Percentiles rank a stretch among this genome's conserved stretches.
Evolutionary conservation across 2,329 filamentous ascomycete species (phyloP).

Genomic region (Graphilbum sp.): DNA sequence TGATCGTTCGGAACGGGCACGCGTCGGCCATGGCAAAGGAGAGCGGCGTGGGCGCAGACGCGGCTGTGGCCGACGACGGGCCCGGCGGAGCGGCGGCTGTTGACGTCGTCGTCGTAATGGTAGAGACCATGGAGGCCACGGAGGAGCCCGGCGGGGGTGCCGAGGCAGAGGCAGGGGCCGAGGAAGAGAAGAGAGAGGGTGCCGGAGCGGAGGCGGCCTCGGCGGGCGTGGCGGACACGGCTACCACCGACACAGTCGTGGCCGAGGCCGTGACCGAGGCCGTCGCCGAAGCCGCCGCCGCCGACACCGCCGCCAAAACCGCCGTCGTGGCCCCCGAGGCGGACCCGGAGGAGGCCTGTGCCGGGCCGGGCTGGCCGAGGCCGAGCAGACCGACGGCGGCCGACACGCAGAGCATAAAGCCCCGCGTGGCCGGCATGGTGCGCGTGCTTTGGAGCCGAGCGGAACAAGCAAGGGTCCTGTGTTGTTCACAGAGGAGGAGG

Average conservation of each 20-base stretch:
- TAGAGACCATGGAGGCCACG: neutral
- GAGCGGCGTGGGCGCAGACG: neutral
- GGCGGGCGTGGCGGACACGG: too few species aligned
- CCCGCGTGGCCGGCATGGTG: slow-evolving; percentile 6
- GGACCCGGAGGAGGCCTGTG: slow-evolving; percentile 1
- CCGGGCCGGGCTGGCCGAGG: slow-evolving; percentile 7
- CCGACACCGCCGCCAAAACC: too few species aligned
- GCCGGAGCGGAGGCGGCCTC: neutral
- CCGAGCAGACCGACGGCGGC: slow-evolving; percentile 9
- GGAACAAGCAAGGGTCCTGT: neutral
- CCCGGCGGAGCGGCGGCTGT: too few species aligned
- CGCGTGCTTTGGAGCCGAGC: neutral
- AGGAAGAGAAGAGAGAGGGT: neutral
- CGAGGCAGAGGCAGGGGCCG: neutral
- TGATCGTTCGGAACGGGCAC: slow-evolving; percentile 50
- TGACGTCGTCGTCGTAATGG: too few species aligned
- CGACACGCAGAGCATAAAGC: slow-evolving; percentile 9
- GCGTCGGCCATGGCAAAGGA: slow-evolving; percentile 12
- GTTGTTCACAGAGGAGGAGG: neutral
- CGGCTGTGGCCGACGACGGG: too few species aligned
- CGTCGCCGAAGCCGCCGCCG: too few species aligned
- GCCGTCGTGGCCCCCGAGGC: neutral
- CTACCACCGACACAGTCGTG: too few species aligned
- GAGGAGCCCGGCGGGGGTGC: neutral
- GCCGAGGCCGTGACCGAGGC: too few species aligned